These are phyloP conservation scores for Selaginella tamariscina DNA, from an alignment of 75 land plant species.

Conservation along the genomic window DNA sequence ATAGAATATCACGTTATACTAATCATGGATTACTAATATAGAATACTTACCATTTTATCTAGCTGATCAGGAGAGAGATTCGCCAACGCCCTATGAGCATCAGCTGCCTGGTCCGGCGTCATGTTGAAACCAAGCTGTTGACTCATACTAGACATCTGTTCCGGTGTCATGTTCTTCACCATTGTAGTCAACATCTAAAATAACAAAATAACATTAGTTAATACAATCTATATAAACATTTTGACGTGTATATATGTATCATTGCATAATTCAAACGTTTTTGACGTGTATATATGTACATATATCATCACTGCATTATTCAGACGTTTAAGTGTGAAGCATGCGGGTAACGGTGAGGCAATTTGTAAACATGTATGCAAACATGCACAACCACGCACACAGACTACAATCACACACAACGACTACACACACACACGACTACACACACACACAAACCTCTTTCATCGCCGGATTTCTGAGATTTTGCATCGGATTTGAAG, in stretches of 20 bases:
- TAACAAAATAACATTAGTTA: not conserved
- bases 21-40: not conserved
- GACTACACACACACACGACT: not conserved
- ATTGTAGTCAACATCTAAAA: slow-evolving; percentile 74
- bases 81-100: slow-evolving; percentile 85
- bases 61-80: slow-evolving; percentile 65
- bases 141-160: slow-evolving; percentile 83
- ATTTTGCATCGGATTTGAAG: no score
- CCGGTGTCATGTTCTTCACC: slow-evolving; percentile 90
- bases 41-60: slow-evolving; percentile 57
- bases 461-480: slow-evolving; percentile 91
- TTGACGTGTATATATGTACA: no score
- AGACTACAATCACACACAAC: not conserved
- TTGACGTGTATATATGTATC: no score
- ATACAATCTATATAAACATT: no score
- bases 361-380: no score
- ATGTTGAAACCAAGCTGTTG: slow-evolving; percentile 80
- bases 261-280: no score
- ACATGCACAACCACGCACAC: no score
- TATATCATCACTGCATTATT: no score
- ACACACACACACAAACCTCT: slow-evolving; percentile 63
- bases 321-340: no score
- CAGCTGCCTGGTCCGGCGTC: slow-evolving; percentile 68
- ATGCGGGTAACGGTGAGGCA: no score
- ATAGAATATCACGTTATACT: not conserved